Evolutionary conservation across 164 flowering plant species (phyloP), one percentile per base, ranked within the genome.

Genomic region (Nymphaea thermarum): DNA sequence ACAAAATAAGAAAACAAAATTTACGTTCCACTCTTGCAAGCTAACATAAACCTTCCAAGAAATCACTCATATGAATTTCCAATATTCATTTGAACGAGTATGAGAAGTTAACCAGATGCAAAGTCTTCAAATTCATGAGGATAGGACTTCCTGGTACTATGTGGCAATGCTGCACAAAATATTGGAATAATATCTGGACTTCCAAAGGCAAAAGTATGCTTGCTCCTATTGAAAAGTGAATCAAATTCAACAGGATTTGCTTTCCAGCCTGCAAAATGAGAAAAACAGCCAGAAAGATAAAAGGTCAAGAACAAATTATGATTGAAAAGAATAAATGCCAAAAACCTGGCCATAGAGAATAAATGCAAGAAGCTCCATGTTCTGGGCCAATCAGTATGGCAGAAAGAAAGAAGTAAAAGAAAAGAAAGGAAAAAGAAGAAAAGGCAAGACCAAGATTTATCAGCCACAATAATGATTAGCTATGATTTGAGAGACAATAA

Each of bases 161-260:
- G 97, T 1, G 89, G 86, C 80, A 93, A 71, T n/a, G 86, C 94
- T 55, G 90, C 80, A 81, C 98, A 93, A 71, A 93, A 93, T 68
- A 93, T 93, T 3, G 98, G 98, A 76, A 93, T 78, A 63, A 93
- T 91, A 78, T 91, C 98, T 25, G 98, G 97, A 81, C 98, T 93
- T 67, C 98, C 98, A 83, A 67, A 93, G 61, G 98, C 73, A 79
- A 91, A 73, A 69, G 93, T 85, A 75, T 87, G 96, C 45, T 79
- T 75, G 77, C 97, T 93, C 67, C 80, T 80, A 73, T 93, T 93
- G 75, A 93, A 93, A 43, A 93, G 97, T 4, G 98, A 89, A 76
- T 93, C 98, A 79, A 93, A 93, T 73, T 93, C 97, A 76, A 93
- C 97, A 17, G 98, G 98, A 78, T 93, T 93, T 62, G 98, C 94